Evolutionary conservation across 139 green algal genomes (phyloP).

Genomic region (Coelastrella sp.): DNA sequence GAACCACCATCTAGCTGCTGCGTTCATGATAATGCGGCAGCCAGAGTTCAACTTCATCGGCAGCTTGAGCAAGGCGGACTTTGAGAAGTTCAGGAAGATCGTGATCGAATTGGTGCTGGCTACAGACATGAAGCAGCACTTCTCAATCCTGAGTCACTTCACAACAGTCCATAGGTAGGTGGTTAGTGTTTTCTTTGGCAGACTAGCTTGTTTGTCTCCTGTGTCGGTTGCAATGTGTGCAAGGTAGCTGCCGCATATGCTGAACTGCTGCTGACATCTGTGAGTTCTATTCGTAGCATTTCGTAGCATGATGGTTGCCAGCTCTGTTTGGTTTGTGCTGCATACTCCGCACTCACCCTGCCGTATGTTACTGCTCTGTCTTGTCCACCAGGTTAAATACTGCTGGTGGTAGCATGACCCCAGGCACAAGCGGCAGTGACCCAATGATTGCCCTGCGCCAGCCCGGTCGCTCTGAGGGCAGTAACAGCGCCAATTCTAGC

Average conservation of each 20-base stretch:
- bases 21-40: slow-evolving; percentile 66
- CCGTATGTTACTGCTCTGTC: no score
- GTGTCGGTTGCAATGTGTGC: no score
- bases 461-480: background rate
- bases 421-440: slow-evolving; percentile 36
- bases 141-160: slow-evolving; percentile 73
- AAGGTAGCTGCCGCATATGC: no score
- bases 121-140: slow-evolving; percentile 86
- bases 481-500: background rate
- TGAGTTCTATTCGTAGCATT: no score
- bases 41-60: slow-evolving; percentile 54
- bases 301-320: background rate
- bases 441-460: background rate
- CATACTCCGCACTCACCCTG: background rate
- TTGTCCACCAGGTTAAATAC: slow-evolving; percentile 8
- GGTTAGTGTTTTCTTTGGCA: no score
- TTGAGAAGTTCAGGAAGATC: slow-evolving; percentile 51
- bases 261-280: no score
- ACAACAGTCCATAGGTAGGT: slow-evolving; percentile 52
- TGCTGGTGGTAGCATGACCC: slow-evolving; percentile 20
- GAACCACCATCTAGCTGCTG: slow-evolving; percentile 75
- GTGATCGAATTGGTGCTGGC: slow-evolving; percentile 80
- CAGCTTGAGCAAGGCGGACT: slow-evolving; percentile 51
- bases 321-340: background rate
- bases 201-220: no score